Evolutionary conservation across 2,329 filamentous ascomycete genomes (phyloP).

Genomic region (Beauveria brongniartii): DNA sequence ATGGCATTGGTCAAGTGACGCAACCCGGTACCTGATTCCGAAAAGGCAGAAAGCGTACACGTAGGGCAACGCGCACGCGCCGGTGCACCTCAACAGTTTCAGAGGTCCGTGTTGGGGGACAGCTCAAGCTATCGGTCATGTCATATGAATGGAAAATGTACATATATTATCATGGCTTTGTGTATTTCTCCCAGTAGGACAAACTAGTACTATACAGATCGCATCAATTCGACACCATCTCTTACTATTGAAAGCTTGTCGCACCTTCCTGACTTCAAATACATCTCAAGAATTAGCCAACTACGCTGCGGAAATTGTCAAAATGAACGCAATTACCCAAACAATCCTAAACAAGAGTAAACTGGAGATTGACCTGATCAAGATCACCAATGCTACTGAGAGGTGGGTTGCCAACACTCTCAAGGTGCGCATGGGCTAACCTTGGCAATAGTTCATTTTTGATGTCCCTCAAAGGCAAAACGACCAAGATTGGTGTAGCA

Average conservation of each 20-base stretch:
- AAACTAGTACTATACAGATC: not conserved
- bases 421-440: not conserved
- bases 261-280: no score
- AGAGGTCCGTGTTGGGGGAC: not conserved
- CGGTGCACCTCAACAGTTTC: not conserved
- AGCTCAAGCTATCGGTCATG: not conserved
- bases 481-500: slow-evolving; percentile 6
- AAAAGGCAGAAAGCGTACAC: not conserved
- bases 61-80: not conserved
- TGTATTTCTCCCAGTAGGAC: no score
- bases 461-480: slow-evolving; percentile 1
- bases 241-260: not conserved
- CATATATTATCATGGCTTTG: not conserved
- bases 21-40: not conserved
- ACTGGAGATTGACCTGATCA: not conserved
- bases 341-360: slow-evolving; percentile 3
- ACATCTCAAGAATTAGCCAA: not conserved
- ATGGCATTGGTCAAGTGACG: not conserved
- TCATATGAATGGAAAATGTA: not conserved
- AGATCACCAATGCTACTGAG: slow-evolving; percentile 4
- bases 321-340: slow-evolving; percentile 6
- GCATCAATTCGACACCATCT: no score
- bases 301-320: not conserved
- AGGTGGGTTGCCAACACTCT: not conserved
- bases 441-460: not conserved